phyloP scores from a whole-genome alignment of 2,329 filamentous ascomycete genomes.

The Colletotrichum australisinense region DNA sequence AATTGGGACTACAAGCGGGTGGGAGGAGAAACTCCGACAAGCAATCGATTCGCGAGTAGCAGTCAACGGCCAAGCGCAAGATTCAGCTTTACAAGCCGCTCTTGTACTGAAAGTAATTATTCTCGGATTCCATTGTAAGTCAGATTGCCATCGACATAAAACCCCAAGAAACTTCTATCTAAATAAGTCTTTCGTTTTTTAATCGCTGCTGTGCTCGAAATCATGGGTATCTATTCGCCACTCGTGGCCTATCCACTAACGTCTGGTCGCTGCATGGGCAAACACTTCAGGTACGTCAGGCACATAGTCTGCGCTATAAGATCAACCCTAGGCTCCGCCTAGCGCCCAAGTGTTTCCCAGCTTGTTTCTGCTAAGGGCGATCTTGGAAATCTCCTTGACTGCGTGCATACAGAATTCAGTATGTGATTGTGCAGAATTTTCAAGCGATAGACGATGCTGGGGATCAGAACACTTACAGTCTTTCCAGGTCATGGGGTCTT shows the following conservation, averaged over 20 bases:
- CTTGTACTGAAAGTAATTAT: no score
- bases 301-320: neutral
- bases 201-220: neutral
- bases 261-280: no score
- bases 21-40: no score
- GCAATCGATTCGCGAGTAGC: no score
- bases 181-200: neutral
- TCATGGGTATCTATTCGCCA: neutral
- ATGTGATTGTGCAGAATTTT: no score
- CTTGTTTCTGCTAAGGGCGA: neutral
- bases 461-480: slow-evolving; percentile 35
- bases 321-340: neutral
- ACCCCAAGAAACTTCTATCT: no score
- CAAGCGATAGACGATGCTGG: neutral
- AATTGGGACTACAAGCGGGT: no score
- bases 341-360: neutral
- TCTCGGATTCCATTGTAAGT: no score
- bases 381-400: slow-evolving; percentile 18
- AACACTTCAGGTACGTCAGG: neutral
- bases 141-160: no score
- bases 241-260: neutral
- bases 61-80: no score
- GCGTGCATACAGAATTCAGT: no score
- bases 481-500: slow-evolving; percentile 40
- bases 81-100: no score